phyloP scores from a whole-genome alignment of 139 green algal genomes.

The Chlorella sp. region DNA sequence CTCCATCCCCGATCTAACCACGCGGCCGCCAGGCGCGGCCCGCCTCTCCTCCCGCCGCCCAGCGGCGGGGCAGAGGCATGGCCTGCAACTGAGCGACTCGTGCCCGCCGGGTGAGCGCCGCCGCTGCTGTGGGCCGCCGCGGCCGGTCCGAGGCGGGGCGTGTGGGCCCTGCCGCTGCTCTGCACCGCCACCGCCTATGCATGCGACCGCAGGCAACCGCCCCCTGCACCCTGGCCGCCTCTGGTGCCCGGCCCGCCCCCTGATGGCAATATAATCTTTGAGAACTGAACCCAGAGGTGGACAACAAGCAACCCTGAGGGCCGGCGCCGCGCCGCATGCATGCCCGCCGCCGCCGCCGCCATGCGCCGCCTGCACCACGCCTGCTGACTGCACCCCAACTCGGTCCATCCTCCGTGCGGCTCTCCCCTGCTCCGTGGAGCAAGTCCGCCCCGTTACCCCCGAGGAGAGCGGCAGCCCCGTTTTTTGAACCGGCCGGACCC shows the following conservation, averaged over 20 bases:
- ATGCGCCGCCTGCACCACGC: neutral
- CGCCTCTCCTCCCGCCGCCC: too few species aligned
- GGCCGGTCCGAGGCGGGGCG: too few species aligned
- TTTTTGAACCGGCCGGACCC: conserved; percentile 26
- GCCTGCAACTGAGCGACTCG: too few species aligned
- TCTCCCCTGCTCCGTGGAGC: conserved; percentile 19
- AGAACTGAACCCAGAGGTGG: conserved; percentile 51
- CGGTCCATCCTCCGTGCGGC: conserved; percentile 52
- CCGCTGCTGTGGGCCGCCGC: too few species aligned
- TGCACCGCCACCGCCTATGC: too few species aligned
- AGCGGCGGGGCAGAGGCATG: too few species aligned
- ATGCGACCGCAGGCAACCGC: too few species aligned
- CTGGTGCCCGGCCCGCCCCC: conserved; percentile 12
- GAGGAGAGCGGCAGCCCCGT: conserved; percentile 30
- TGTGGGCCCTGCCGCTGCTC: too few species aligned
- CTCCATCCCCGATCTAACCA: too few species aligned
- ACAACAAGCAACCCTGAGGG: conserved; percentile 50
- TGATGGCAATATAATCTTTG: conserved; percentile 59
- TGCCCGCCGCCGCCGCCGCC: neutral
- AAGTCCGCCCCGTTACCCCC: conserved; percentile 32
- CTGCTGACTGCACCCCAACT: conserved; percentile 12
- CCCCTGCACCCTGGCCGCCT: too few species aligned
- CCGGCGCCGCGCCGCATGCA: neutral
- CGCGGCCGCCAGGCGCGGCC: too few species aligned
- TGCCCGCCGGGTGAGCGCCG: too few species aligned